Evolutionary conservation across 768 basidiomycete species (phyloP), one percentile per base, ranked within the genome.

Genomic region (Pilatotrama ljubarskyi): DNA sequence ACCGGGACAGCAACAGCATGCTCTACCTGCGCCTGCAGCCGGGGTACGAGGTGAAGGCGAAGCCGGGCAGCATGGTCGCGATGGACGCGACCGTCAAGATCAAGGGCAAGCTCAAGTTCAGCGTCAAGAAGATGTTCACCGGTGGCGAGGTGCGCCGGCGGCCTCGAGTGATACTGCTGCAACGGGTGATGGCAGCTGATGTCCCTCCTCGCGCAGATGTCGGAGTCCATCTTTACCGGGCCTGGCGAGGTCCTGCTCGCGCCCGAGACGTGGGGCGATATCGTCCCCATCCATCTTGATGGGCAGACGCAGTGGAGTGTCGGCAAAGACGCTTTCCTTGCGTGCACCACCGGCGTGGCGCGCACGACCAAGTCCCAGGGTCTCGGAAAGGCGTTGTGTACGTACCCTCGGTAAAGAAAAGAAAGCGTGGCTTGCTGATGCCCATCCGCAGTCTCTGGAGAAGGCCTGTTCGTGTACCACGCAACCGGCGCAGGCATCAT

Each of bases 221-320:
- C 72, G 3, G 65, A 71, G 51, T 69, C 68, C 2, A 54, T 55
- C 43, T 69, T 72, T 60, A 69, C 67, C n/a, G 71, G 71, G 7
- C 72, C 72, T 2, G 72, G 71, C 0, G 69, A 70, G 53, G 70
- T 75, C 35, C 25, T 75, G 47, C 55, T 75, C 38, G 69, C 73
- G 3, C 73, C 74, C 14, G 73, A 73, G 41, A 68, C 68, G 17
- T 75, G 73, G 74, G 74, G 73, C 24, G 74, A 74, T 58, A 67
- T 75, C 52, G 68, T 71, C 2, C 69, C 70, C 37, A 72, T 75
- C 58, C 58, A 61, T 5, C 40, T 75, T 24, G 70, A 75, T 32
- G 70, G 70, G 14, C 43, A 47, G 8, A 61, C 64, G 10, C 54
- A 65, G 22, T 75, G 74, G 74, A 55, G 35, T 35, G 61, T 71